Evolutionary conservation across 768 basidiomycete species (phyloP).

Genomic region (Stropharia rugosoannulata): DNA sequence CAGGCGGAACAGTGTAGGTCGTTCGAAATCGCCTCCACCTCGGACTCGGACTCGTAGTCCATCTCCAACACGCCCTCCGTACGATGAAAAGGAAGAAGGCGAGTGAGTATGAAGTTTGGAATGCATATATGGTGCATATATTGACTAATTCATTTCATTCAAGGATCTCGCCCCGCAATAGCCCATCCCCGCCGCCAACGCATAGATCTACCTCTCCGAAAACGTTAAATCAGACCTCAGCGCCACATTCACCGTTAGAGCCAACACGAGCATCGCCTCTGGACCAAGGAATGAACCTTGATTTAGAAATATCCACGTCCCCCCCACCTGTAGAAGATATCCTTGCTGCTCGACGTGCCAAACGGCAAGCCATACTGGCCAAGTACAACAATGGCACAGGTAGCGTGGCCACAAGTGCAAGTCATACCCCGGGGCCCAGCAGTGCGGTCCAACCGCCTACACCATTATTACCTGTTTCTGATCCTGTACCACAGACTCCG

Average conservation of each 20-base stretch:
- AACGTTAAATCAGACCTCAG: conserved; percentile 4
- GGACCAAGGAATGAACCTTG: conserved; percentile 44
- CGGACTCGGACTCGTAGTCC: conserved; percentile 20
- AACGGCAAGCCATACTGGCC: conserved; percentile 76
- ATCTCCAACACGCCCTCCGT: conserved; percentile 25
- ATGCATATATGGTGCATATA: not conserved
- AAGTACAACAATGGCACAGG: conserved; percentile 63
- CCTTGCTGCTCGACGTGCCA: conserved; percentile 68
- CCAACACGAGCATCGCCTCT: conserved; percentile 16
- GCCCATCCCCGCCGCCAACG: conserved; percentile 20
- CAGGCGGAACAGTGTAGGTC: conserved; percentile 7
- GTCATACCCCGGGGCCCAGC: conserved; percentile 62
- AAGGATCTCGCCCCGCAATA: conserved; percentile 67
- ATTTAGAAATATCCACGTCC: conserved; percentile 53
- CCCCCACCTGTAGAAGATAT: conserved; percentile 60
- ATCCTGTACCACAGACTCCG: conserved; percentile 57
- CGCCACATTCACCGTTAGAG: conserved; percentile 6
- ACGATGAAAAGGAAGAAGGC: conserved; percentile 82
- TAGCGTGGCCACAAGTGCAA: conserved; percentile 40
- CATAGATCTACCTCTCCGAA: conserved; percentile 7
- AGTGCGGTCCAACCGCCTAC: conserved; percentile 77
- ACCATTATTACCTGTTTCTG: conserved; percentile 54
- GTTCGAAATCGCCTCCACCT: conserved; percentile 23
- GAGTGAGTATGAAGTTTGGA: conserved; percentile 65
- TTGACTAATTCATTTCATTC: not conserved